Evolutionary conservation across 345 rosid genomes (phyloP).

Genomic region (Murraya koenigii): DNA sequence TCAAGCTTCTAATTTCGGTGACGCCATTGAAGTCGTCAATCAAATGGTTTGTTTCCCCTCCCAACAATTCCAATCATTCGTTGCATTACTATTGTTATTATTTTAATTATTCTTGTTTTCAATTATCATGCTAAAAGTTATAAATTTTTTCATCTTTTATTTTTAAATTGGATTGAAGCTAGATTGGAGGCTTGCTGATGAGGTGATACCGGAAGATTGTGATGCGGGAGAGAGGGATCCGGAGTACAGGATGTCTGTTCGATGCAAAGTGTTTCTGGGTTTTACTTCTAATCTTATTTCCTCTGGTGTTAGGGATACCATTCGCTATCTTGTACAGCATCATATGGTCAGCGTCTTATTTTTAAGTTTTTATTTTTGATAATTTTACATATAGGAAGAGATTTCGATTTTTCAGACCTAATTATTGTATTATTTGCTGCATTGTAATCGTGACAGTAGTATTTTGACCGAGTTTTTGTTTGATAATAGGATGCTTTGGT

Average conservation of each 20-base stretch:
- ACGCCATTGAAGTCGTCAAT: conserved; percentile 72
- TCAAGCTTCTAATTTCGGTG: conserved; percentile 96
- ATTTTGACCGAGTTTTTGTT: not conserved
- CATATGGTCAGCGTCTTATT: conserved; percentile 64
- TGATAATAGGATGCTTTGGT: not conserved
- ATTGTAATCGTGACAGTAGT: not conserved
- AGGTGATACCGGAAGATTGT: conserved; percentile 57
- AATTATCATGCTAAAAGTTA: not conserved
- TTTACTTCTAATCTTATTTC: conserved; percentile 96
- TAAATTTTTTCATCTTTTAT: no score
- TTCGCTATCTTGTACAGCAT: conserved; percentile 87
- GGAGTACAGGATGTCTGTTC: conserved; percentile 59
- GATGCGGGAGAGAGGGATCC: conserved; percentile 67
- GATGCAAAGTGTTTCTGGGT: conserved; percentile 88
- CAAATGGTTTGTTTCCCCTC: conserved; percentile 59
- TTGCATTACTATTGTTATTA: not conserved
- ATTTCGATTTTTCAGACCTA: not conserved
- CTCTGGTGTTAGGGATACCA: conserved; percentile 79
- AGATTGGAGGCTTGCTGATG: conserved; percentile 88
- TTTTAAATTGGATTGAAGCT: conserved; percentile 70
- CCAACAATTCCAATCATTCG: not conserved
- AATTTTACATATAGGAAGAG: not conserved
- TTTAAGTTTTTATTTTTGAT: not conserved
- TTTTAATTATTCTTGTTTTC: not conserved
- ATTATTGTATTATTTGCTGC: not conserved